Base-by-base conservation (phyloP, 2,329 filamentous ascomycete genomes). In the Thermothelomyces thermophilus region DNA sequence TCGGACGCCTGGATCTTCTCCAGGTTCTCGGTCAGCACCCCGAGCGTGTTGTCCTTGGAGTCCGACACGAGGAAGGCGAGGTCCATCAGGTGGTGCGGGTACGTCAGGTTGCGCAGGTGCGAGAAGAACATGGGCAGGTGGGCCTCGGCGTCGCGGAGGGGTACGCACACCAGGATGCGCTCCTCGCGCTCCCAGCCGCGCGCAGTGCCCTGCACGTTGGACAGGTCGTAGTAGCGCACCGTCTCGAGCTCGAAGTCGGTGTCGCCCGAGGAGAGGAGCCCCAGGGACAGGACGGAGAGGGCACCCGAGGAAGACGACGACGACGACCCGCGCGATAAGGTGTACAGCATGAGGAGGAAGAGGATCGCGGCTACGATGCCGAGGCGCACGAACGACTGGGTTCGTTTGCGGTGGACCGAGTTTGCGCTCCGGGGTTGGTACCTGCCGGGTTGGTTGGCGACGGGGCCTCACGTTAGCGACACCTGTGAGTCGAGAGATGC, bases 51-150 rank as follows among this genome's bases (percentile, higher is more conserved):
- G 64, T 98, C 93, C 66, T 95, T 96, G 28, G 93, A 97, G 66
- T 98, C 93, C 52, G 93, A 96, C 20, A 98, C 93, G 28, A 98
- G 75, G 64, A 98, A 98, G 5, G 93, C 93, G 41, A 98, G 77
- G 66, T 98, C 93, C 64, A 98, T 94, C 44, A 98, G 77, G 65
- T 95, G 86, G 67, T 98, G 93, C 0, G 93, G 93, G 64, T 98
- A 98, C 16, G 93, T 98, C 58, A 98, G 85, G 70, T 98, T 98
- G 59, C 83, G 84, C 51, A 98, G 76, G 66, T 98, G 94, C n/a
- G 86, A 86, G 71, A 98, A 98, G 78, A 98, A 97, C 91, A 98
- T 97, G 54, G 85, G 81, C 42, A 98, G 72, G 75, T 98, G 93
- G 22, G 87, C 78, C 63, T 94, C 84, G 40, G 93, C 93, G 68